These are phyloP conservation scores for Saccharomycopsis amapae DNA, from an alignment of 805 yeast species.

Conservation along the genomic window DNA sequence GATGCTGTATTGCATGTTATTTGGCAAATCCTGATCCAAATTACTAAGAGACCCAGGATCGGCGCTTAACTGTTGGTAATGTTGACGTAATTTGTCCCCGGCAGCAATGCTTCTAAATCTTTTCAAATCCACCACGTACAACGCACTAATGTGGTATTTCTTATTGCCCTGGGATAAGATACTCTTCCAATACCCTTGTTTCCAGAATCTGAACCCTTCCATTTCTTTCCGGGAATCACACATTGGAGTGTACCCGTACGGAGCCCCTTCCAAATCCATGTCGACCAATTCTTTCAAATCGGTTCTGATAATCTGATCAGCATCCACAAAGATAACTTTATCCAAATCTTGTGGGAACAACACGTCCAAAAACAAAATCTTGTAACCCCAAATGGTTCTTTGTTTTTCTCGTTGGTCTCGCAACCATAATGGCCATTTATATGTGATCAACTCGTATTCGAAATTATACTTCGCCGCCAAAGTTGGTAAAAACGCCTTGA, in stretches of 20 bases:
- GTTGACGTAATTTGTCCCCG: constrained; percentile 76
- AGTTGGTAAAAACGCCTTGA: constrained; percentile 51
- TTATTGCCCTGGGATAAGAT: constrained; percentile 46
- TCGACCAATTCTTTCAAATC: constrained; percentile 65
- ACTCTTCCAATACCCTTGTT: constrained; percentile 81
- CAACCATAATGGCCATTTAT: constrained; percentile 91
- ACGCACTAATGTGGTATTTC: constrained; percentile 78
- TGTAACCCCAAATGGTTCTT: constrained; percentile 82
- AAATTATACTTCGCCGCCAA: constrained; percentile 55
- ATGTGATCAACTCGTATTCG: constrained; percentile 70
- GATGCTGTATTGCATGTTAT: constrained; percentile 63
- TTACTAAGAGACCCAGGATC: constrained; percentile 77
- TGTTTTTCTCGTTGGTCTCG: constrained; percentile 71
- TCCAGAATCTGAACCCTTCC: constrained; percentile 90
- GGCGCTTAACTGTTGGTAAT: constrained; percentile 72
- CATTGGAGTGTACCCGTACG: constrained; percentile 86
- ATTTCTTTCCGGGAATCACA: constrained; percentile 70
- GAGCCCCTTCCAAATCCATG: constrained; percentile 67
- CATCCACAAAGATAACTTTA: constrained; percentile 78
- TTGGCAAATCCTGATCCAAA: constrained; percentile 91
- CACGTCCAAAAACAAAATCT: constrained; percentile 79
- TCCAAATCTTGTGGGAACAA: constrained; percentile 73
- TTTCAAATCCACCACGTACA: constrained; percentile 71
- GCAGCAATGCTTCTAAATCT: constrained; percentile 58
- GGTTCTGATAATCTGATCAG: constrained; percentile 73